Percentiles rank a stretch among this genome's conserved stretches.
phyloP scores from a whole-genome alignment of 2,329 filamentous ascomycete genomes.

The Diaporthe citri region DNA sequence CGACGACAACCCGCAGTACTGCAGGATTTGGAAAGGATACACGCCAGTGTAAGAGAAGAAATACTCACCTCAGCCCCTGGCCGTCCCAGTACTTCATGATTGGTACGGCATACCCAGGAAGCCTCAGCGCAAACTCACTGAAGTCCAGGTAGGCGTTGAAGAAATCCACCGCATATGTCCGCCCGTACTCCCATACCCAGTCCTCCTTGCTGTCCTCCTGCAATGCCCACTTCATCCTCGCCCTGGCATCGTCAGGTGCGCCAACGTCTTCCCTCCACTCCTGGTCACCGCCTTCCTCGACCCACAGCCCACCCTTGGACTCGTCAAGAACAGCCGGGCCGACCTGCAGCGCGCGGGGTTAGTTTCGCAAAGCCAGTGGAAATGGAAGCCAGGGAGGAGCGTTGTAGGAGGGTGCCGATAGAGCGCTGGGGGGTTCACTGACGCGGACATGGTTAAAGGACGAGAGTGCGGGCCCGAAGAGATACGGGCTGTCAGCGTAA shows the following conservation, averaged over 20 bases:
- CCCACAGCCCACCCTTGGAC: constrained; percentile 64
- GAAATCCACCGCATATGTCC: constrained; percentile 74
- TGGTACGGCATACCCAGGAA: constrained; percentile 80
- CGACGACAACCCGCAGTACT: constrained; percentile 34
- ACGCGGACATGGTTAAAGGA: constrained; percentile 83
- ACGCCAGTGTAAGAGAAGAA: constrained; percentile 18
- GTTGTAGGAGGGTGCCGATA: background rate
- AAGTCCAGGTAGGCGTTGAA: constrained; percentile 96
- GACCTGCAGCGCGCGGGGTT: constrained; percentile 5
- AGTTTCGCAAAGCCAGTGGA: background rate
- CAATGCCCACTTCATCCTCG: constrained; percentile 72
- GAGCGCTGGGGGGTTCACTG: background rate
- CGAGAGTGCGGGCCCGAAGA: constrained; percentile 86
- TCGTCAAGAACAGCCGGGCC: constrained; percentile 66
- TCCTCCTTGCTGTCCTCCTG: constrained; percentile 60
- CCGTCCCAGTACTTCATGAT: constrained; percentile 87
- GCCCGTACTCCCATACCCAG: constrained; percentile 68
- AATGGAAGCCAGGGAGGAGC: background rate
- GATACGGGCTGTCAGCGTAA: constrained; percentile 85
- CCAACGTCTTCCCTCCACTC: constrained; percentile 59
- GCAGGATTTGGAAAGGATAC: background rate
- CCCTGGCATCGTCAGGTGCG: constrained; percentile 65
- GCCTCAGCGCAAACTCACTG: constrained; percentile 74
- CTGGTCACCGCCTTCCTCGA: constrained; percentile 73
- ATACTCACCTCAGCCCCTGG: constrained; percentile 76